Conservation (phyloP, 2,329 filamentous ascomycete genomes). For the Emmonsiellopsis sp. region DNA sequence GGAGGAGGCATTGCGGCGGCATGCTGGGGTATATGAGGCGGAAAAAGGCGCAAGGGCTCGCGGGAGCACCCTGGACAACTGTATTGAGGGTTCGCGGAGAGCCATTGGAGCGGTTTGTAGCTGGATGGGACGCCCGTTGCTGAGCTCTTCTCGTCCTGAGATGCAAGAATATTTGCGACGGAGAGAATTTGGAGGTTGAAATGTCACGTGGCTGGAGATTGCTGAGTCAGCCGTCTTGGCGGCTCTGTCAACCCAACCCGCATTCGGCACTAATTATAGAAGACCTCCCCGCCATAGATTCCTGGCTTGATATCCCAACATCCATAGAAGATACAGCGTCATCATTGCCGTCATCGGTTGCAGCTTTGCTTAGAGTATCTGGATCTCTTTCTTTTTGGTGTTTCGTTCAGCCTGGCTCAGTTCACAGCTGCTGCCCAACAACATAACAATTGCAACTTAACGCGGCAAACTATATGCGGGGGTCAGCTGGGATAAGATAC, state of each 20-base stretch:
- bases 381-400: no score
- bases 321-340: no score
- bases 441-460: not conserved
- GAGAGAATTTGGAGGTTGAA: not conserved
- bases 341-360: no score
- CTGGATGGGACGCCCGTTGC: not conserved
- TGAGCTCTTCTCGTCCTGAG: not conserved
- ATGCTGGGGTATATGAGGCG: slow-evolving; percentile 22
- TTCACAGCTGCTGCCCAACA: not conserved
- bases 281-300: no score
- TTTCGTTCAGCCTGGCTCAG: not conserved
- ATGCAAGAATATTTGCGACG: not conserved
- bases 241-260: no score
- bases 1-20: slow-evolving; percentile 39
- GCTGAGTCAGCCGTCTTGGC: slow-evolving; percentile 6
- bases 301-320: no score
- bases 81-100: slow-evolving; percentile 29
- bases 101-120: slow-evolving; percentile 22
- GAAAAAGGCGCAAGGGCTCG: slow-evolving; percentile 23
- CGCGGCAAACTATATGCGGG: not conserved
- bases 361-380: no score
- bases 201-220: slow-evolving; percentile 3
- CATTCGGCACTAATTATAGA: no score
- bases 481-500: not conserved
- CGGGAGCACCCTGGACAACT: slow-evolving; percentile 29